Evolutionary conservation across 371 early-diverging fungal genomes (phyloP).

Genomic region (Fennellomyces sp.): DNA sequence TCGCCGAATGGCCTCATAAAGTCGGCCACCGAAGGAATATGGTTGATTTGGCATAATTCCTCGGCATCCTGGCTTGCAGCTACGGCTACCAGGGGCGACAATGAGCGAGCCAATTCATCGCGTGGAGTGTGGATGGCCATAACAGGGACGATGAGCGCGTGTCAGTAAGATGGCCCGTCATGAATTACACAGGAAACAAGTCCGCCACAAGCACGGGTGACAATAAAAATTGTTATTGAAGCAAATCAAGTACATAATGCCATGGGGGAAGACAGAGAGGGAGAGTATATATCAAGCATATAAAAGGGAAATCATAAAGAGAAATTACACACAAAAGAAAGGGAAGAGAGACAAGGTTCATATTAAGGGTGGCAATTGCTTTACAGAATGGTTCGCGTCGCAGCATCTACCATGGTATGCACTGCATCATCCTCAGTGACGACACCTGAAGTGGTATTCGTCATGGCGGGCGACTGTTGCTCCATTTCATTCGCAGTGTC

Average conservation of each 20-base stretch:
- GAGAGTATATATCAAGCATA: not conserved
- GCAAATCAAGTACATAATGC: too few species aligned
- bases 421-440: constrained; percentile 10
- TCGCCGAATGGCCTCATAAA: constrained; percentile 86
- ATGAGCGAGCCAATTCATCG: constrained; percentile 61
- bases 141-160: too few species aligned
- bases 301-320: not conserved
- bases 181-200: too few species aligned
- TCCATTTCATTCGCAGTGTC: not conserved
- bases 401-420: constrained; percentile 3
- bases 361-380: not conserved
- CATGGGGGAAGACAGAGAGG: not conserved
- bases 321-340: not conserved
- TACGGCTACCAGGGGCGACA: constrained; percentile 79
- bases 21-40: constrained; percentile 72
- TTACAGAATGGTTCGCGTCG: constrained; percentile 7
- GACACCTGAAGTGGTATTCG: constrained; percentile 4
- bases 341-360: not conserved
- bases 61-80: constrained; percentile 75
- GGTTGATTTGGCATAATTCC: constrained; percentile 68
- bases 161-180: constrained; percentile 11
- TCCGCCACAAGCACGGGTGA: too few species aligned
- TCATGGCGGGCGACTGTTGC: constrained; percentile 10
- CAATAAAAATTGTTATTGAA: too few species aligned
- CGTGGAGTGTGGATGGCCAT: constrained; percentile 33